phyloP scores from a whole-genome alignment of 306 rosid species.

The Lablab purpureus region DNA sequence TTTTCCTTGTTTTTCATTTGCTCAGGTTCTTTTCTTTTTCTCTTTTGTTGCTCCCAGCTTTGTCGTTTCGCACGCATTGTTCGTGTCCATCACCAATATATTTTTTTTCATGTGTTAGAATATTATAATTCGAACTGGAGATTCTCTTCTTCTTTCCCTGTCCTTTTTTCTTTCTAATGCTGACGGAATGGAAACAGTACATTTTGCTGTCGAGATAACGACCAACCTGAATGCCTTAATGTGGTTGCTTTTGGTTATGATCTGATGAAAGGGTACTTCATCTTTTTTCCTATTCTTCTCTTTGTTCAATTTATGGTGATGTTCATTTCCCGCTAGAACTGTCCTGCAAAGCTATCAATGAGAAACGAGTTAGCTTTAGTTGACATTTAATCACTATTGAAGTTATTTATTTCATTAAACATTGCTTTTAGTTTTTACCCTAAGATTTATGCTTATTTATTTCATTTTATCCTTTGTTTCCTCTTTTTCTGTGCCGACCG shows the following conservation, averaged over 20 bases:
- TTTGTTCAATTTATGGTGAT: constrained; percentile 24
- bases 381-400: constrained; percentile 2
- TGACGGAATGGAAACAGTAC: constrained; percentile 39
- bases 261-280: constrained; percentile 45
- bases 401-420: constrained; percentile 4
- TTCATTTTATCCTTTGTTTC: neutral
- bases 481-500: constrained; percentile 24
- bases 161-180: constrained; percentile 30
- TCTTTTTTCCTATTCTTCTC: constrained; percentile 1
- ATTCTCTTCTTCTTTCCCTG: constrained; percentile 53
- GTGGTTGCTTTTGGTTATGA: neutral
- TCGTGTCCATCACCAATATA: constrained; percentile 29
- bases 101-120: neutral
- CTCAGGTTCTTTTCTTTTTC: constrained; percentile 43
- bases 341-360: constrained; percentile 14
- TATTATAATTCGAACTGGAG: constrained; percentile 47
- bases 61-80: constrained; percentile 57
- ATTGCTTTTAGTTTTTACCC: neutral
- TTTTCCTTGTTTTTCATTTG: constrained; percentile 18
- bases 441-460: constrained; percentile 7
- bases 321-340: constrained; percentile 13
- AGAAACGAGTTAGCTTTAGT: constrained; percentile 29
- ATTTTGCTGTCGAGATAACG: constrained; percentile 43
- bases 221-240: constrained; percentile 11
- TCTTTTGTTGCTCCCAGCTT: constrained; percentile 29